Evolutionary conservation across 2,329 filamentous ascomycete species (phyloP).

Genomic region (Microascus cirrosus): DNA sequence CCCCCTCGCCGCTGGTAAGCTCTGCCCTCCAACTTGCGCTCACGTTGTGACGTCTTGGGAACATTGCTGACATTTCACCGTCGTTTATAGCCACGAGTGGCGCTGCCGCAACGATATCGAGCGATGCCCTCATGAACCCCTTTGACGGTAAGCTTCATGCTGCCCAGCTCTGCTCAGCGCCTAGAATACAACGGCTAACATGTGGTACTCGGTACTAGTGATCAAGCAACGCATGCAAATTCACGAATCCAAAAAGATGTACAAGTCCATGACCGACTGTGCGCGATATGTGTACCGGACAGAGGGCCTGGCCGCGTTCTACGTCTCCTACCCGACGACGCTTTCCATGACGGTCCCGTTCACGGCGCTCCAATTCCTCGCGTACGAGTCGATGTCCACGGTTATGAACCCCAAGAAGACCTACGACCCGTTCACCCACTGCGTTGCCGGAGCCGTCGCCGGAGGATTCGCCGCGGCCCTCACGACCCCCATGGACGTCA

Average conservation of each 20-base stretch:
- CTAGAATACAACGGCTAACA: not conserved
- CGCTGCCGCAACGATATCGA: constrained; percentile 89
- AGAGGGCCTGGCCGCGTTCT: constrained; percentile 87
- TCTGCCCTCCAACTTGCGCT: not conserved
- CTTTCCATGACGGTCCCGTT: constrained; percentile 98
- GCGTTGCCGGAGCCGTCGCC: constrained; percentile 80
- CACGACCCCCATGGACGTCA: constrained; percentile 93
- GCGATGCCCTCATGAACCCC: constrained; percentile 97
- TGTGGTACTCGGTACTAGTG: constrained; percentile 40
- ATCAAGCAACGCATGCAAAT: constrained; percentile 99
- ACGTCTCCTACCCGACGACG: constrained; percentile 96
- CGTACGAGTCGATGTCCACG: constrained; percentile 94
- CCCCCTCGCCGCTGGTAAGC: constrained; percentile 77
- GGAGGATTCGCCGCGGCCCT: constrained; percentile 88
- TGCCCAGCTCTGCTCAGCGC: not conserved
- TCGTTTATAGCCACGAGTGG: constrained; percentile 67
- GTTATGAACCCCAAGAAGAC: constrained; percentile 74
- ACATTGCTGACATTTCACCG: constrained; percentile 6
- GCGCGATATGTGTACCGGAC: constrained; percentile 76
- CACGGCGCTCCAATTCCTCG: constrained; percentile 91
- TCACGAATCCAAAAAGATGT: constrained; percentile 78
- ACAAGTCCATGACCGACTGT: constrained; percentile 79
- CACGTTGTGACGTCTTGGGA: not conserved
- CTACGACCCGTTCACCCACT: constrained; percentile 92
- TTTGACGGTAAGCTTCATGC: constrained; percentile 64